phyloP scores from a whole-genome alignment of 1,139 yeast genomes.

The Barnettozyma hawaiiensis region DNA sequence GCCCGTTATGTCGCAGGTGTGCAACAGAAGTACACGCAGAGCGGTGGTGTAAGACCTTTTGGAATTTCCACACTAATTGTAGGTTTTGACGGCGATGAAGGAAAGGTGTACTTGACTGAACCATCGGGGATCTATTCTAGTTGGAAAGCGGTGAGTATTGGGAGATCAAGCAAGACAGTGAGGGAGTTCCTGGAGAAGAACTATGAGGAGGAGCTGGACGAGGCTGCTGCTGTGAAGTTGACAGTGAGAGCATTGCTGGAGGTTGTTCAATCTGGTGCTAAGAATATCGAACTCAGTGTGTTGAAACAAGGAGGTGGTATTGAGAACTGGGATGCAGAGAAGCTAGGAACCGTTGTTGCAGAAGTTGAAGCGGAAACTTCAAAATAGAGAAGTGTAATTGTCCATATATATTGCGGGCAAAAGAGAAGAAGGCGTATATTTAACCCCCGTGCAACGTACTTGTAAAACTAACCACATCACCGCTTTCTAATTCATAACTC shows the following conservation, averaged over 20 bases:
- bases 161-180: slow-evolving; percentile 91
- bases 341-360: slow-evolving; percentile 69
- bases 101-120: slow-evolving; percentile 89
- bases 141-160: slow-evolving; percentile 99
- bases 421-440: neutral
- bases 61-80: slow-evolving; percentile 94
- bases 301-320: slow-evolving; percentile 56
- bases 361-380: slow-evolving; percentile 89
- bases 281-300: slow-evolving; percentile 88
- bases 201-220: slow-evolving; percentile 66
- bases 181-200: slow-evolving; percentile 93
- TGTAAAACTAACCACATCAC: slow-evolving; percentile 81
- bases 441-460: slow-evolving; percentile 96
- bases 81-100: slow-evolving; percentile 86
- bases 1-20: slow-evolving; percentile 95
- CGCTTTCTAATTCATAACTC: slow-evolving; percentile 63
- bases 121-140: slow-evolving; percentile 97
- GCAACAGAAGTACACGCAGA: slow-evolving; percentile 95
- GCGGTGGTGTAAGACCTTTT: slow-evolving; percentile 95
- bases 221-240: slow-evolving; percentile 71
- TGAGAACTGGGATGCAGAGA: slow-evolving; percentile 58
- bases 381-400: slow-evolving; percentile 81
- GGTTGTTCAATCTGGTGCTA: slow-evolving; percentile 97
- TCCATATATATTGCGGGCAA: neutral
- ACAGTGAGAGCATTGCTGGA: slow-evolving; percentile 85